Percentiles rank a stretch among this genome's conserved stretches.
Conservation (phyloP, 164 flowering plant species). For the Chloranthus sessilifolius region DNA sequence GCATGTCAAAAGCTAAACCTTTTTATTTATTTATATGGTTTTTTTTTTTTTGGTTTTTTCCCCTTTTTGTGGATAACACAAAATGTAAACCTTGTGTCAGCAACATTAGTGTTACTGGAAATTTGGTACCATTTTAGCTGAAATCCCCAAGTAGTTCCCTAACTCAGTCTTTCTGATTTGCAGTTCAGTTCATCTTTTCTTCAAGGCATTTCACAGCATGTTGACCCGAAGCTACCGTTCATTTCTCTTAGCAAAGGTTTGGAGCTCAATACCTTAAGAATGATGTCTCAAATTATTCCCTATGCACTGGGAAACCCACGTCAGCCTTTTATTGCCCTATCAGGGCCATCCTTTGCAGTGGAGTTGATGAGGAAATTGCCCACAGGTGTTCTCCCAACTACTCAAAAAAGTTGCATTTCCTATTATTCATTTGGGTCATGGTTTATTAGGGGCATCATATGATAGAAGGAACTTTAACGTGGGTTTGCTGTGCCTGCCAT, state of each 20-base stretch:
- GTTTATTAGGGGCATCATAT: background rate
- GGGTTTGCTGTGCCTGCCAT: too few relatives aligned
- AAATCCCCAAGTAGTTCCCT: background rate
- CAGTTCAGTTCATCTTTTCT: constrained; percentile 96
- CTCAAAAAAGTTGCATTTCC: background rate
- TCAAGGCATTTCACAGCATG: constrained; percentile 62
- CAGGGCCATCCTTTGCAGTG: constrained; percentile 94
- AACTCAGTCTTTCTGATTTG: constrained; percentile 22
- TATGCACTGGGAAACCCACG: constrained; percentile 70
- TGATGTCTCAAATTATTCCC: constrained; percentile 97
- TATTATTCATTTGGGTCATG: background rate
- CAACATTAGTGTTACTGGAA: too few relatives aligned
- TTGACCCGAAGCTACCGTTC: constrained; percentile 84
- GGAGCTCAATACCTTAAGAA: constrained; percentile 86
- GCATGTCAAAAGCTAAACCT: too few relatives aligned
- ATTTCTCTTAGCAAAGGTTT: constrained; percentile 95
- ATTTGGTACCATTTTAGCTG: too few relatives aligned
- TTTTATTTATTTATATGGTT: too few relatives aligned
- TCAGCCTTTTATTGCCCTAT: constrained; percentile 81
- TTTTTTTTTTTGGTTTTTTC: too few relatives aligned
- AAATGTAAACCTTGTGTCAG: too few relatives aligned
- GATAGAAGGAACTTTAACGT: background rate
- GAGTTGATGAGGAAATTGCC: constrained; percentile 91
- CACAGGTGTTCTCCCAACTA: constrained; percentile 48
- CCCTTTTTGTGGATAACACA: too few relatives aligned